Base-by-base conservation (phyloP, 352 stramenopile genomes). In the Phytophthora europaea region DNA sequence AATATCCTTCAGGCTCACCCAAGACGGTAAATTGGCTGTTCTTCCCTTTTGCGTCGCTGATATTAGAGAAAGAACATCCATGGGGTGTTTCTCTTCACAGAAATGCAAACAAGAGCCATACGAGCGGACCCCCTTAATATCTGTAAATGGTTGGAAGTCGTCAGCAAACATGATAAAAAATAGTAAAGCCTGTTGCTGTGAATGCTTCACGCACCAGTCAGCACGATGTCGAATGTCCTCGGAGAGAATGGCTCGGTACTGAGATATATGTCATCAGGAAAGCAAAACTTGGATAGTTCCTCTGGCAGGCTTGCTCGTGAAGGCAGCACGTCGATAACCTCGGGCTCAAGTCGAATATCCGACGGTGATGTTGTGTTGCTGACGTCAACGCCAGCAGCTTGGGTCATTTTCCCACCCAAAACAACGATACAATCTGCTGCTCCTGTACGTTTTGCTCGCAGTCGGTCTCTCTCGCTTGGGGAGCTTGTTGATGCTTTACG, bases 281-380 rank as follows among this genome's bases (percentile, higher is more conserved):
- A 92, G 50, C 86, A 93, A 51, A 94, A 93, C 55, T 89, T 93
- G 0, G 85, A 88, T 10, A 94, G 70, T 22, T 92, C 84, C 15
- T 92, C 86, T 2, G 88, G 88, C 3, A 93, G 56, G 56, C 67
- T 79, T 4, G 80, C 72, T 10, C 53, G 74, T 4, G 81, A 75
- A 0, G 87, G 82, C 6, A 92, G 50, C 3, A 83, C 56, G n/a
- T 94, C 83, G 0, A 91, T 55, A 2, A 93, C 77, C 38, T 83
- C 72, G 0, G 83, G 77, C 18, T 92, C 83, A 3, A 94, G 65
- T 7, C 67, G 70, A 47, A 94, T 76, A 47, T 92, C 82, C 0
- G 75, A 73, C 0, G 77, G 82, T 13, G 77, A 81, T 8, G 22
- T 72, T 7, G 84, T 89, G 15, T 61, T 60, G 7, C 69, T 77